Percentiles rank a stretch among this genome's conserved stretches.
Evolutionary conservation across 495 filamentous ascomycete genomes (phyloP).

Genomic region (Daldinia vernicosa): DNA sequence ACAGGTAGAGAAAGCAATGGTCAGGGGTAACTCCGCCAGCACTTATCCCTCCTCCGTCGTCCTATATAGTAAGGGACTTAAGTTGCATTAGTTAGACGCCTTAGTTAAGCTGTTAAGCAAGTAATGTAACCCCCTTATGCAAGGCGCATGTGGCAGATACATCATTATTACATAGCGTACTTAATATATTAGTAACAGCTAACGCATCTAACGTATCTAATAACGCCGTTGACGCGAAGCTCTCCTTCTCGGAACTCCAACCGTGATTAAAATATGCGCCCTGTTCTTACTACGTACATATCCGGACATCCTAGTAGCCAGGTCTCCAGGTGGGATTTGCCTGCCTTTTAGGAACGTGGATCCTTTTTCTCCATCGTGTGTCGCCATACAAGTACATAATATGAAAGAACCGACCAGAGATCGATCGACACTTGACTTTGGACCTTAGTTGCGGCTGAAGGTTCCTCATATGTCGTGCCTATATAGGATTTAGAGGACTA

Average conservation of each 20-base stretch:
- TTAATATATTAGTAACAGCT: constrained; percentile 1
- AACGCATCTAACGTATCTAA: neutral
- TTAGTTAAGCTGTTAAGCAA: constrained; percentile 1
- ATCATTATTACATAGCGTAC: neutral
- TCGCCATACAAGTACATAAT: neutral
- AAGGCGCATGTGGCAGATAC: neutral
- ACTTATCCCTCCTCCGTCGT: neutral
- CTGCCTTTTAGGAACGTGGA: constrained; percentile 6
- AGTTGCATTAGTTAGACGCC: neutral
- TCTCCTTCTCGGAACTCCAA: neutral
- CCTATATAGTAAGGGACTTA: neutral
- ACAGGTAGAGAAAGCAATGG: neutral
- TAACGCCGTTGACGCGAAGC: neutral
- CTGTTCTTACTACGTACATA: neutral
- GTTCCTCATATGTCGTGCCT: constrained; percentile 1
- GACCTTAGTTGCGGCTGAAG: constrained; percentile 39
- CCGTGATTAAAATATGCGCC: neutral
- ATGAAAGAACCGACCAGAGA: neutral
- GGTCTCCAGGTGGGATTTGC: neutral
- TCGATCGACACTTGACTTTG: constrained; percentile 10
- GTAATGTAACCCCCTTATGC: neutral
- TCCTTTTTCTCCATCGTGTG: neutral
- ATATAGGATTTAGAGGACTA: constrained; percentile 16
- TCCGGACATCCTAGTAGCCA: neutral
- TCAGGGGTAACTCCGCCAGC: neutral